Base-by-base conservation (phyloP, 768 basidiomycete genomes). In the Baorangia bicolor region DNA sequence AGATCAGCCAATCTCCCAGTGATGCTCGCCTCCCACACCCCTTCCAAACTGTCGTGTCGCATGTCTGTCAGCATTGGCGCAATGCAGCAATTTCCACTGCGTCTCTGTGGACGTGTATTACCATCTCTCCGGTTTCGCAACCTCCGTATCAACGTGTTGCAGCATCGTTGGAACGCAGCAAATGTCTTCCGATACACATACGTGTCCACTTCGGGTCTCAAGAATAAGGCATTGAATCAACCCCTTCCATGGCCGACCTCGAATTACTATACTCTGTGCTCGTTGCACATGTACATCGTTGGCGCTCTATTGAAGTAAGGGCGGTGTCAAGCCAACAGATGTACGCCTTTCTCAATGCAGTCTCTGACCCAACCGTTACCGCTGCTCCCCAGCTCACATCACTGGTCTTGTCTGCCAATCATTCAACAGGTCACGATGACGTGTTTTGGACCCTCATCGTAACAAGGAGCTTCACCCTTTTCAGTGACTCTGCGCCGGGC, bases 1-100 rank as follows among this genome's bases (percentile, higher is more conserved):
- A 30, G 30, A 30, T 30, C 30, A 30, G 30, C 30, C 2, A 30
- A 11, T 30, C 11, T n/a, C 62, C 61, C 14, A 62, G 61, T n/a
- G 59, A 47, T 8, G 58, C 64, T 7, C 58, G 44, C 20, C 18
- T 13, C 31, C 13, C n/a, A n/a, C 67, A 64, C 20, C 56, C 74
- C 3, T 83, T 82, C 64, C 78, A 81, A 53, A 74, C 84, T 14
- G 74, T 83, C 59, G 82, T 79, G 14, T 84, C n/a, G n/a, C 84
- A 85, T 57, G 78, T 85, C 8, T 85, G 83, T 65, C 69, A 63
- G 20, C 80, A 77, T 41, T 86, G 84, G 84, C 80, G 84, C 34
- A 72, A 66, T 27, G 59, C 74, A 5, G 78, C 82, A 10, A 48
- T 85, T 30, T 75, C 76, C 27, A 78, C 79, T 1, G 78, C 82